phyloP scores from a whole-genome alignment of 2,329 filamentous ascomycete species.

The Stachybotrys echinatus region DNA sequence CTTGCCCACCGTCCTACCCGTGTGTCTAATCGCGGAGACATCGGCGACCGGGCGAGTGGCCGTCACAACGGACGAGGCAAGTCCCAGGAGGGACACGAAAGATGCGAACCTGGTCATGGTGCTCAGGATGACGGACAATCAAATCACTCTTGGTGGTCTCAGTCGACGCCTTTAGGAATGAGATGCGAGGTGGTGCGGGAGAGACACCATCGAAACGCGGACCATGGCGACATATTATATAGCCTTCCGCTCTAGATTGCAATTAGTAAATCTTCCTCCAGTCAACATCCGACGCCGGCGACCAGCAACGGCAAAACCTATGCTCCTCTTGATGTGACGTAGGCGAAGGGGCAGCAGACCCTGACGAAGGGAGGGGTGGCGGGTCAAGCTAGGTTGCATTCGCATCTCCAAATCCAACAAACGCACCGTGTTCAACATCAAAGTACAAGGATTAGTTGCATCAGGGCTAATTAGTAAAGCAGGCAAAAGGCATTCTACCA shows the following conservation, averaged over 20 bases:
- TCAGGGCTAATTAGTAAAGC: no score
- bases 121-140: neutral
- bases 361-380: neutral
- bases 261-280: neutral
- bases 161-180: neutral
- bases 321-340: neutral
- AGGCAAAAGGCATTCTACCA: no score
- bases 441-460: no score
- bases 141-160: neutral
- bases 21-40: neutral
- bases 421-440: no score
- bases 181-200: neutral
- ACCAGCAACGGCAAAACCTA: neutral
- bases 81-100: neutral
- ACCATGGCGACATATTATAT: neutral
- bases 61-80: neutral
- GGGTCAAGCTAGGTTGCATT: neutral
- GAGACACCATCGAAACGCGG: neutral
- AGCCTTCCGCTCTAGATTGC: neutral
- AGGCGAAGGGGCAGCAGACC: neutral
- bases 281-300: neutral
- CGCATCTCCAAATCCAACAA: no score
- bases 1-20: constrained; percentile 10
- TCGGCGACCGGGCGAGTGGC: neutral
- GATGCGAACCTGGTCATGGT: neutral